Conservation (phyloP, 2,329 filamentous ascomycete genomes). For the Talaromyces sp. region DNA sequence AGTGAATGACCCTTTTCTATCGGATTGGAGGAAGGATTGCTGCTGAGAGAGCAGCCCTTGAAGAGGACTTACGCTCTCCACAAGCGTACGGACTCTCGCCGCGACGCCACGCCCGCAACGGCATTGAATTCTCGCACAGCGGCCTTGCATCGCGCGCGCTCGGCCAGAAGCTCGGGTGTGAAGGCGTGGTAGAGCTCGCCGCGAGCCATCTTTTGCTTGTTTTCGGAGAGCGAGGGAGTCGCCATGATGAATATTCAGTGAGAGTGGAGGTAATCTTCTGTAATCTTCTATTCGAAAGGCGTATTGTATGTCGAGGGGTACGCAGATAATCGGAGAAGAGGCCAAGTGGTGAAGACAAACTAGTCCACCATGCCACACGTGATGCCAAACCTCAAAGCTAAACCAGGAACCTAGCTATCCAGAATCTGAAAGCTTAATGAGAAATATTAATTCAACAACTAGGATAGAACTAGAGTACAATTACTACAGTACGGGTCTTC, state of each 20-base stretch:
- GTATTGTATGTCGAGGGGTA: neutral
- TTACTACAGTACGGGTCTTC: constrained; percentile 7
- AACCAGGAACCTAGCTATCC: too few relatives aligned
- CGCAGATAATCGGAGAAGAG: too few relatives aligned
- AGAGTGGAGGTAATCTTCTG: neutral
- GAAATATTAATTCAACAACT: too few relatives aligned
- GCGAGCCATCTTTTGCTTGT: constrained; percentile 49
- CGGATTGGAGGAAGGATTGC: neutral
- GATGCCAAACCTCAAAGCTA: too few relatives aligned
- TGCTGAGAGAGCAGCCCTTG: neutral
- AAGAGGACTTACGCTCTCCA: constrained; percentile 61
- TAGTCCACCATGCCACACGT: too few relatives aligned
- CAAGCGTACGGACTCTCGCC: constrained; percentile 56
- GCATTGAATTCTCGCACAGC: constrained; percentile 56
- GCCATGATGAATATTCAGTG: neutral
- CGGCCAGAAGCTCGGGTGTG: constrained; percentile 60
- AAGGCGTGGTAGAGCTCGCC: constrained; percentile 74
- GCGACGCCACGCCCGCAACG: constrained; percentile 54
- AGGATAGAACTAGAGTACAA: too few relatives aligned
- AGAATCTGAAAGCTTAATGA: too few relatives aligned
- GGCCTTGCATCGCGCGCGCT: constrained; percentile 57
- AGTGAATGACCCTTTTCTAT: neutral
- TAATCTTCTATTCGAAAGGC: neutral
- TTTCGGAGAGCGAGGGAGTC: neutral
- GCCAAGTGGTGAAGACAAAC: too few relatives aligned